Evolutionary conservation across 371 early-diverging fungal species (phyloP).

Genomic region (Chytridiales sp.): DNA sequence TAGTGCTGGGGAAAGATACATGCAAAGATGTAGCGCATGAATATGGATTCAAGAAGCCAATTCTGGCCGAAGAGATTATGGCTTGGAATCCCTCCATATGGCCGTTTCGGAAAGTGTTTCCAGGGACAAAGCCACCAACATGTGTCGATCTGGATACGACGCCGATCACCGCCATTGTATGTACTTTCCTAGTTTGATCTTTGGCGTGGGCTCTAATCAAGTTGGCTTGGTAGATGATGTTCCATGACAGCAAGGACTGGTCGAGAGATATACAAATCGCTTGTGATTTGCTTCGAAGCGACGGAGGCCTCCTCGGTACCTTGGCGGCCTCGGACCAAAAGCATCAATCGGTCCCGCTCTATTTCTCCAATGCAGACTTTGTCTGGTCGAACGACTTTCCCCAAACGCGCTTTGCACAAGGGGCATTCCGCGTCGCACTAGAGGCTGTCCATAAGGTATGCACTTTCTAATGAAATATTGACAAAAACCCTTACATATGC

Average conservation of each 20-base stretch:
- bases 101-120: conserved; percentile 64
- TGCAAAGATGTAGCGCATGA: conserved; percentile 44
- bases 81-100: conserved; percentile 68
- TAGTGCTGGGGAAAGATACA: conserved; percentile 71
- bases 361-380: conserved; percentile 76
- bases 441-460: conserved; percentile 59
- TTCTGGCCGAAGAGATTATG: conserved; percentile 76
- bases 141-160: conserved; percentile 1
- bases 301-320: conserved; percentile 63
- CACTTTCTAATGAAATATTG: background rate
- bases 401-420: conserved; percentile 76
- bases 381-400: conserved; percentile 84
- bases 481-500: background rate
- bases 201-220: conserved; percentile 67
- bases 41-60: conserved; percentile 77
- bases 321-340: conserved; percentile 31
- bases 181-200: conserved; percentile 67
- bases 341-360: conserved; percentile 67
- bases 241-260: conserved; percentile 85
- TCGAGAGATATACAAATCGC: conserved; percentile 83
- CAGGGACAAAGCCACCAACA: background rate
- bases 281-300: conserved; percentile 69
- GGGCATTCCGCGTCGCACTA: conserved; percentile 70
- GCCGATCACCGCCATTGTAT: conserved; percentile 29
- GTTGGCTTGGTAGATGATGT: conserved; percentile 79